These are phyloP conservation scores for Quercus parvula DNA, from an alignment of 306 rosid genomes.

Conservation along the genomic window DNA sequence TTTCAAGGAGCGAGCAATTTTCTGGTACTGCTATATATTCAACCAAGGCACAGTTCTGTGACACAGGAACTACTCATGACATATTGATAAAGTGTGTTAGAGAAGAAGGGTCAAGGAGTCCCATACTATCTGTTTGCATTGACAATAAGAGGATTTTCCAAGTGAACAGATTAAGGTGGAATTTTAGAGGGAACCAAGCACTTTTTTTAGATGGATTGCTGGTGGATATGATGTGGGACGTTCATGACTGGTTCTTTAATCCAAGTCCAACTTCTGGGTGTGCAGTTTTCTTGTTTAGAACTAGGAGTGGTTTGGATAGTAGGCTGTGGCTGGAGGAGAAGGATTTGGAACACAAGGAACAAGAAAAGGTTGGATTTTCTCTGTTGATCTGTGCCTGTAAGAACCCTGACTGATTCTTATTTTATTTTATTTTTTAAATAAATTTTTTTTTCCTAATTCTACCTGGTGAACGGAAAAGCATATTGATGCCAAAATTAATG, in stretches of 20 bases:
- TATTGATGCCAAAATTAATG: constrained; percentile 6
- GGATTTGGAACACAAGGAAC: constrained; percentile 36
- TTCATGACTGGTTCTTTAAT: constrained; percentile 84
- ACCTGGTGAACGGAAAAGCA: constrained; percentile 17
- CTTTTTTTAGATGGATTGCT: constrained; percentile 77
- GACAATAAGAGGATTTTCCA: constrained; percentile 62
- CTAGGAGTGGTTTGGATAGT: constrained; percentile 74
- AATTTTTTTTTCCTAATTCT: background rate
- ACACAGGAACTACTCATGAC: constrained; percentile 40
- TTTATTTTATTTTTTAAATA: constrained; percentile 18
- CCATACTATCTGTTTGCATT: constrained; percentile 44
- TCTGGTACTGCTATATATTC: constrained; percentile 29
- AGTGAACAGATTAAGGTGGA: constrained; percentile 79
- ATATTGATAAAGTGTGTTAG: constrained; percentile 56
- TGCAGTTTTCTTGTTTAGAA: constrained; percentile 79
- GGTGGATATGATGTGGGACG: constrained; percentile 97
- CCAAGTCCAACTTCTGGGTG: constrained; percentile 24
- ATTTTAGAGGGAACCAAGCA: constrained; percentile 89
- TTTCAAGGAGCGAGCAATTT: constrained; percentile 40
- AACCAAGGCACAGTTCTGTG: constrained; percentile 43
- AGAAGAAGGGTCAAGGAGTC: constrained; percentile 32
- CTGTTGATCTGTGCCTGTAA: constrained; percentile 69
- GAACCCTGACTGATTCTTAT: constrained; percentile 40
- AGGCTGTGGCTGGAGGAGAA: constrained; percentile 92
- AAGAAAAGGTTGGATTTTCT: constrained; percentile 53